Evolutionary conservation across 768 basidiomycete species (phyloP), one percentile per base, ranked within the genome.

Genomic region (Boletellus ananiceps): DNA sequence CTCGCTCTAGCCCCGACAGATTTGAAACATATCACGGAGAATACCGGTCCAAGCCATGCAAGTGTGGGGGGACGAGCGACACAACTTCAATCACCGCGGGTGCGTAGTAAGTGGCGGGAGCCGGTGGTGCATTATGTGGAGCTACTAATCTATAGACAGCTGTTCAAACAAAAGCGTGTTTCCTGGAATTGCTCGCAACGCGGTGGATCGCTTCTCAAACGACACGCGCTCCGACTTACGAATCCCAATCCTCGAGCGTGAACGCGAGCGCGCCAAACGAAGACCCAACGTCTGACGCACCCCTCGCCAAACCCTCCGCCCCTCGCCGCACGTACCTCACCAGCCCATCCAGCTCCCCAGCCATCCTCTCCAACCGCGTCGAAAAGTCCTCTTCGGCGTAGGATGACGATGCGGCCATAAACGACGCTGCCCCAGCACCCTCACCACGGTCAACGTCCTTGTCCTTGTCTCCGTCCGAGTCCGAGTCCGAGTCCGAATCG

Each of bases 181-280:
- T 23, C 23, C 23, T 2, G 5, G 5, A 23, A 23, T 25, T 7
- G 11, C 29, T 2, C 29, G 7, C 29, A 1, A 2, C 9, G 4
- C 11, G 29, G 29, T 29, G 11, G 29, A 29, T 29, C 11, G 29
- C 2, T 29, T 29, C 27, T 29, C 27, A 1, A 5, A 29, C 29
- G 7, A 29, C 29, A 29, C 29, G 29, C 29, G 11, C 29, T 29
- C 29, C 29, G 6, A 29, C 7, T 52, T 44, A 67, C 15, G 49
- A 67, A 65, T 88, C 86, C 87, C 88, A 91, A 61, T 88, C 88
- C 46, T 90, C 85, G 50, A 92, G 69, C 36, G 79, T 72, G 63
- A 92, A 91, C 9, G 86, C 84, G 44, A 91, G 69, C 29, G 87
- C 74, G 1, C 80, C 83, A 61, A 88, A 90, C 1, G 82, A 72